These are phyloP conservation scores for Fagopyrum tataricum DNA, from an alignment of 148 eudicot genomes.

Conservation along the genomic window DNA sequence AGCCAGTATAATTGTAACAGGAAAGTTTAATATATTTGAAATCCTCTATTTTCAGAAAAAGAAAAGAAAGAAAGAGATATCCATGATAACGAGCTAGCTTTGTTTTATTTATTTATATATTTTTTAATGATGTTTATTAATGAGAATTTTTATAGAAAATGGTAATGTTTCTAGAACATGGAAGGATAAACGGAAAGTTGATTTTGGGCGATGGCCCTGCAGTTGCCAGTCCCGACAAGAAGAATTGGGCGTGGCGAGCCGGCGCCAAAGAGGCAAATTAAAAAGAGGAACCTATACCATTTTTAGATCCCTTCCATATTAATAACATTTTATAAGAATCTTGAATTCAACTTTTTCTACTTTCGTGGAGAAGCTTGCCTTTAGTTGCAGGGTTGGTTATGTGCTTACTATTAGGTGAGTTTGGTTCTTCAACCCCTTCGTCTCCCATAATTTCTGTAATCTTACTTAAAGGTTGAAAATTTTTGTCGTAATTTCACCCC, in stretches of 20 bases:
- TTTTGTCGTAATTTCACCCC: too few relatives aligned
- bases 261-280: background rate
- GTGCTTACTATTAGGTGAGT: too few relatives aligned
- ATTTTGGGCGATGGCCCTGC: background rate
- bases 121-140: background rate
- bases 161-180: background rate
- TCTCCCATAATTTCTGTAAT: too few relatives aligned
- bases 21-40: background rate
- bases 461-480: too few relatives aligned
- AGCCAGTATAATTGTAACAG: background rate
- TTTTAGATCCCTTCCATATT: background rate
- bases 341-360: background rate
- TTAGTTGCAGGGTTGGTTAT: too few relatives aligned
- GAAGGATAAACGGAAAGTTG: background rate
- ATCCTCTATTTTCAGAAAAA: background rate
- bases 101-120: background rate
- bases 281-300: background rate
- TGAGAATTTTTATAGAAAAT: background rate
- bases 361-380: too few relatives aligned
- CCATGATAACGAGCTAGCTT: slow-evolving; percentile 2
- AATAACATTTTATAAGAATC: background rate
- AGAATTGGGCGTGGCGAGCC: slow-evolving; percentile 10
- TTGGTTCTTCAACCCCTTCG: too few relatives aligned
- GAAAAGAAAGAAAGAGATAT: slow-evolving; percentile 3
- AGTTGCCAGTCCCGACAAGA: slow-evolving; percentile 6